Evolutionary conservation across 2,329 filamentous ascomycete species (phyloP), one percentile per base, ranked within the genome.

Genomic region (Gaeumannomyces tritici): DNA sequence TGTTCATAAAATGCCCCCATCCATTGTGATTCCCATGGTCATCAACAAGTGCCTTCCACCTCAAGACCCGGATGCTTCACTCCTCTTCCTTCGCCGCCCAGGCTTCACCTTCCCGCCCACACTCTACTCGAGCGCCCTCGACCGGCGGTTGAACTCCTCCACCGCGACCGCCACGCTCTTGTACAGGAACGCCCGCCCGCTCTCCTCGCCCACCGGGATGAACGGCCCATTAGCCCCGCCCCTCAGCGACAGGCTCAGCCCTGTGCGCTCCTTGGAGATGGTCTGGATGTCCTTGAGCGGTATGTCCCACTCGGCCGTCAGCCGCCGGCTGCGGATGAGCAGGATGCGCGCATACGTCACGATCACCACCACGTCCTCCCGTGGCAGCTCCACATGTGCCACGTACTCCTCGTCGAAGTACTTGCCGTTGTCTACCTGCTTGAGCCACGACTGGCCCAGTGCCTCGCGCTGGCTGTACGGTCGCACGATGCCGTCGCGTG

Each of bases 371-470:
- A 92, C 89, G 72, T 96, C 93, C 73, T 95, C 91, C 64, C 88
- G 86, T 13, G 91, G 90, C 29, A 99, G 83, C 75, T 99, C 93
- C 5, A 99, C 81, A 72, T 99, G 96, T 5, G 93, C 96, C 73
- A 99, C 95, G 77, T 99, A 99, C 72, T 91, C 85, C 75, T 99
- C 95, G 76, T 96, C 89, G 83, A 99, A 99, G 80, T 93, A 98
- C 74, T 93, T 95, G 65, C 95, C 95, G 67, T 97, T 95, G 76
- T 99, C 95, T 13, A 96, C 87, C 64, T 96, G 96, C 81, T 99
- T 99, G 66, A 99, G 87, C 96, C 95, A 99, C 79, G 91, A 97
- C 74, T 99, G 95, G 0, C 95, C 95, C 3, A 99, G 86, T 0
- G 95, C 93, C 79, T 99, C 95, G 58, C 95, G 90, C 72, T 96